Evolutionary conservation across 2,329 filamentous ascomycete species (phyloP).

Genomic region (Pestalotiopsis sp.): DNA sequence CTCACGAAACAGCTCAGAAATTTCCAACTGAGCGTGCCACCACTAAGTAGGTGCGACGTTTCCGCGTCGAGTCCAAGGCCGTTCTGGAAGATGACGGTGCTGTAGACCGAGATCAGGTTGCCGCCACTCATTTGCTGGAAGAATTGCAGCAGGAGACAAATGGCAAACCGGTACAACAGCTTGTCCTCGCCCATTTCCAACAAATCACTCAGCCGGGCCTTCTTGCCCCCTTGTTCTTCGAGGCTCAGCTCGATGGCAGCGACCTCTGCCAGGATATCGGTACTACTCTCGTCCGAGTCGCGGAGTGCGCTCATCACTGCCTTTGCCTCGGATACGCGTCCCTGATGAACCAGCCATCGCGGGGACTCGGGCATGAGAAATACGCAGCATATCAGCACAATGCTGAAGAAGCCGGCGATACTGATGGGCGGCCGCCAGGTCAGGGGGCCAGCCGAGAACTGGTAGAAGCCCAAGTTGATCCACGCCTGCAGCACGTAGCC

Average conservation of each 20-base stretch:
- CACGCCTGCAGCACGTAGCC: slow-evolving; percentile 44
- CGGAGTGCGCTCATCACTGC: slow-evolving; percentile 32
- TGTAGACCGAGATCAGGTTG: slow-evolving; percentile 52
- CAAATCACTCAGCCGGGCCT: slow-evolving; percentile 43
- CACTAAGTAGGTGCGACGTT: slow-evolving; percentile 42
- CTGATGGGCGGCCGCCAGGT: slow-evolving; percentile 38
- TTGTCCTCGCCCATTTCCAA: slow-evolving; percentile 53
- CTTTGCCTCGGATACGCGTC: slow-evolving; percentile 29
- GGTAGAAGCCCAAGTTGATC: slow-evolving; percentile 47
- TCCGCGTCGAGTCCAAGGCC: slow-evolving; percentile 42
- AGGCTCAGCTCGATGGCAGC: slow-evolving; percentile 50
- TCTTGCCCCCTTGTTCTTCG: slow-evolving; percentile 40
- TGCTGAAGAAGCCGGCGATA: slow-evolving; percentile 31
- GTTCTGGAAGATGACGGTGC: slow-evolving; percentile 40
- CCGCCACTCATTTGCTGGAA: slow-evolving; percentile 53
- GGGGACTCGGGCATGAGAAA: slow-evolving; percentile 39
- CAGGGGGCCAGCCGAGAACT: slow-evolving; percentile 25
- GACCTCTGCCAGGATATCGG: slow-evolving; percentile 40
- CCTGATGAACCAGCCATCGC: slow-evolving; percentile 36
- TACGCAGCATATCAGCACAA: slow-evolving; percentile 29
- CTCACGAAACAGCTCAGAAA: slow-evolving; percentile 48
- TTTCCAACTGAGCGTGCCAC: slow-evolving; percentile 51
- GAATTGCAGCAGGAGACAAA: slow-evolving; percentile 53
- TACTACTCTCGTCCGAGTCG: slow-evolving; percentile 21
- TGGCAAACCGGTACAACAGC: slow-evolving; percentile 51